A percentile compares a stretch with the other conserved stretches of the same genome.
These are phyloP conservation scores for Allomyces javanicus DNA, from an alignment of 192 early-diverging fungal genomes.

Conservation along the genomic window DNA sequence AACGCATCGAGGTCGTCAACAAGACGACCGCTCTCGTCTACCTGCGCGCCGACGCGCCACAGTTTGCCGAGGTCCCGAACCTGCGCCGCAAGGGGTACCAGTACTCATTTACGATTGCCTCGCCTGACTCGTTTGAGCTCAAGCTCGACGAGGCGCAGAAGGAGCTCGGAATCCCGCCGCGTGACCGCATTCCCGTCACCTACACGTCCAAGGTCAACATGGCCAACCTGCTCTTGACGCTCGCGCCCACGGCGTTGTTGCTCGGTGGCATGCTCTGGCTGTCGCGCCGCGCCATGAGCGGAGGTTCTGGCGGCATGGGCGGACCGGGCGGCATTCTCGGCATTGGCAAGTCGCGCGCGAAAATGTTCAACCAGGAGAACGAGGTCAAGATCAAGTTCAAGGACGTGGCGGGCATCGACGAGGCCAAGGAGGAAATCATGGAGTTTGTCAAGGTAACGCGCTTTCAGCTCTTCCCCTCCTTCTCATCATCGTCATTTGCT, in stretches of 20 bases:
- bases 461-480: neutral
- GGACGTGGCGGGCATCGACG: constrained; percentile 97
- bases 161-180: constrained; percentile 74
- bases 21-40: constrained; percentile 62
- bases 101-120: constrained; percentile 81
- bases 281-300: constrained; percentile 51
- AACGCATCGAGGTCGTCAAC: constrained; percentile 76
- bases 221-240: constrained; percentile 54
- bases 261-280: constrained; percentile 76
- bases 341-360: constrained; percentile 85
- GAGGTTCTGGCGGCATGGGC: constrained; percentile 12
- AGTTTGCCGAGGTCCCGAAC: constrained; percentile 5
- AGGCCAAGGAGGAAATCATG: constrained; percentile 99
- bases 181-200: constrained; percentile 77
- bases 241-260: constrained; percentile 80
- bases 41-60: constrained; percentile 40
- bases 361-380: constrained; percentile 91
- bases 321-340: constrained; percentile 76
- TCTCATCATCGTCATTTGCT: no score
- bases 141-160: constrained; percentile 73
- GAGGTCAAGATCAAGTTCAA: constrained; percentile 95
- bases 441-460: constrained; percentile 75
- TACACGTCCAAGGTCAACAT: constrained; percentile 67
- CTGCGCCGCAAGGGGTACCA: neutral
- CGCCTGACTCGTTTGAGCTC: constrained; percentile 81